Percentiles rank a stretch among this genome's conserved stretches.
phyloP scores from a whole-genome alignment of 345 rosid genomes.

The Trapa incisa region DNA sequence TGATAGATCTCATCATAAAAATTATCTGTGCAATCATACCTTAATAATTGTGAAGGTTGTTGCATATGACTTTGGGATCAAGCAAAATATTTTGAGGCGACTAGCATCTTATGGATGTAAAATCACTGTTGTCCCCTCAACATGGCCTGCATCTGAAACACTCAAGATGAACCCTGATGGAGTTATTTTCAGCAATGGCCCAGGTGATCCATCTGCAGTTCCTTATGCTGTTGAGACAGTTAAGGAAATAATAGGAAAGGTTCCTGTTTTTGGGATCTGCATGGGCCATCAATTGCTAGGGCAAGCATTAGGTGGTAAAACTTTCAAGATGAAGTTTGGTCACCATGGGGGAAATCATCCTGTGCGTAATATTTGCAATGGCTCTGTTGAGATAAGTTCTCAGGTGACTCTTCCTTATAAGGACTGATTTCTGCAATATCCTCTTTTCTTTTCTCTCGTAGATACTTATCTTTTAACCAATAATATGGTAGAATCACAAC shows the following conservation, averaged over 20 bases:
- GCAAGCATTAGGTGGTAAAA: slow-evolving; percentile 91
- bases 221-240: slow-evolving; percentile 90
- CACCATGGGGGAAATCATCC: slow-evolving; percentile 99
- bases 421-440: not conserved
- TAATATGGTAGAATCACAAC: slow-evolving; percentile 69
- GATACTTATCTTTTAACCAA: not conserved
- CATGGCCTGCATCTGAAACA: slow-evolving; percentile 74
- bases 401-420: slow-evolving; percentile 34
- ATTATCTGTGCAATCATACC: slow-evolving; percentile 1
- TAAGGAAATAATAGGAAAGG: slow-evolving; percentile 66
- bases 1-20: slow-evolving; percentile 5
- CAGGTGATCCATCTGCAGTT: slow-evolving; percentile 96
- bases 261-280: slow-evolving; percentile 91
- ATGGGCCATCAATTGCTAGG: slow-evolving; percentile 98
- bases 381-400: slow-evolving; percentile 85
- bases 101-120: slow-evolving; percentile 78
- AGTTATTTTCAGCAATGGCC: slow-evolving; percentile 95
- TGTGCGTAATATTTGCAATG: slow-evolving; percentile 50
- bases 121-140: slow-evolving; percentile 80
- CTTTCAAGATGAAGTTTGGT: slow-evolving; percentile 95
- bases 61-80: slow-evolving; percentile 90
- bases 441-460: not conserved
- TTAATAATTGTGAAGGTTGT: slow-evolving; percentile 39
- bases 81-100: slow-evolving; percentile 80
- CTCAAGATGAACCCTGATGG: slow-evolving; percentile 85